Evolutionary conservation across 805 yeast species (phyloP), one percentile per base, ranked within the genome.

Genomic region (Helenozyma baotianmanensis): DNA sequence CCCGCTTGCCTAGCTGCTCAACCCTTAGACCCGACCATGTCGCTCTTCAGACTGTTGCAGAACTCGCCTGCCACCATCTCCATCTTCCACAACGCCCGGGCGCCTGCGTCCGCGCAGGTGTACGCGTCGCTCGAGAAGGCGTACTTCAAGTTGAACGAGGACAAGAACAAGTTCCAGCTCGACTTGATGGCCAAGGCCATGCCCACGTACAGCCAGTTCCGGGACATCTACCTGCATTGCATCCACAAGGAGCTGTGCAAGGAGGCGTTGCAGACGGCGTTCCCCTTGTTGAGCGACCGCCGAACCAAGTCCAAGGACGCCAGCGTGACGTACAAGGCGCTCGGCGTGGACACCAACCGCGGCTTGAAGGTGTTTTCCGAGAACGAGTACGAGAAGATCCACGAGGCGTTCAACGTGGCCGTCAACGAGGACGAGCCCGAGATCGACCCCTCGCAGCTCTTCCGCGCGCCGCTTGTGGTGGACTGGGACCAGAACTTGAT

Each of bases 401-500:
- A 54, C 34, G 68, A 65, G 36, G 62, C 66, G 1, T 66, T 63
- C 43, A 32, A 38, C 25, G 41, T 38, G 11, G 48, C 54, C 16
- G 47, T 54, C 16, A 48, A 42, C 25, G 47, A 50, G 13, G 46
- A 48, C 8, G 54, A 54, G 15, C 52, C 53, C 9, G 56, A 53
- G 5, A 47, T 53, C 23, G 52, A 53, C 32, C 60, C 69, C 4
- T 43, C 55, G 13, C 57, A 60, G 21, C 49, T 66, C 9, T 66
- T 66, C 48, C 39, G 40, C 30, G 62, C 70, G 2, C 72, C 72
- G 0, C 58, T 66, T 43, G 53, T 66, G n/a, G 57, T 65, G 22
- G 72, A 66, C 47, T 66, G 72, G 72, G 72, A 66, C 43, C 71
- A 66, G 45, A 55, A 60, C 42, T 27, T 58, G 31, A 54, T 64